Conservation (phyloP, 2,329 filamentous ascomycete genomes). For the Fonsecaea monophora region DNA sequence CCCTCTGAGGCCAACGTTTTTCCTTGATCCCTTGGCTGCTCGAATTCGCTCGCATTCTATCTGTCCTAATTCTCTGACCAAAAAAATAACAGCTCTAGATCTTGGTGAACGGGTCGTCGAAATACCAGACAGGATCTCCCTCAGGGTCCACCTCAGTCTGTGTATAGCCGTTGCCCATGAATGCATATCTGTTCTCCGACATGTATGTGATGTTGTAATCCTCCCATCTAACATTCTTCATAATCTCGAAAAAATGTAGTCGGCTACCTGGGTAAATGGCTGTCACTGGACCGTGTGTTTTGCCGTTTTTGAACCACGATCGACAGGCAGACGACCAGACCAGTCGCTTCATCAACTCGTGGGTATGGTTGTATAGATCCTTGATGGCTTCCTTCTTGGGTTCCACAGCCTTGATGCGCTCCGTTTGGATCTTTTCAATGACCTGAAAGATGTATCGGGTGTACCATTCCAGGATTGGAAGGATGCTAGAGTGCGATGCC, state of each 20-base stretch:
- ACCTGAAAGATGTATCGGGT: constrained; percentile 40
- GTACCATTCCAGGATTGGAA: constrained; percentile 41
- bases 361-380: constrained; percentile 50
- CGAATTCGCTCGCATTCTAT: neutral
- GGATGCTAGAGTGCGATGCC: constrained; percentile 41
- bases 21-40: neutral
- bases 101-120: constrained; percentile 32
- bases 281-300: constrained; percentile 34
- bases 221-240: constrained; percentile 49
- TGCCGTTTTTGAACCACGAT: constrained; percentile 37
- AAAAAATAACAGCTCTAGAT: constrained; percentile 11
- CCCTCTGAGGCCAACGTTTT: neutral
- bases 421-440: constrained; percentile 41
- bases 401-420: constrained; percentile 36
- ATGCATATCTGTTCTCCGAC: constrained; percentile 48
- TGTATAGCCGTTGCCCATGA: constrained; percentile 56
- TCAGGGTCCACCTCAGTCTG: constrained; percentile 32
- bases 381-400: constrained; percentile 41
- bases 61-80: neutral
- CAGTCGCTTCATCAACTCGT: constrained; percentile 48
- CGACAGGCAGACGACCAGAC: constrained; percentile 33
- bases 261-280: constrained; percentile 39
- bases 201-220: constrained; percentile 49
- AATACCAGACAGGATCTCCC: constrained; percentile 34
- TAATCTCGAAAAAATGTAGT: constrained; percentile 47